Evolutionary conservation across 148 eudicot genomes (phyloP), one percentile per base, ranked within the genome.

Genomic region (Rheum nobile): DNA sequence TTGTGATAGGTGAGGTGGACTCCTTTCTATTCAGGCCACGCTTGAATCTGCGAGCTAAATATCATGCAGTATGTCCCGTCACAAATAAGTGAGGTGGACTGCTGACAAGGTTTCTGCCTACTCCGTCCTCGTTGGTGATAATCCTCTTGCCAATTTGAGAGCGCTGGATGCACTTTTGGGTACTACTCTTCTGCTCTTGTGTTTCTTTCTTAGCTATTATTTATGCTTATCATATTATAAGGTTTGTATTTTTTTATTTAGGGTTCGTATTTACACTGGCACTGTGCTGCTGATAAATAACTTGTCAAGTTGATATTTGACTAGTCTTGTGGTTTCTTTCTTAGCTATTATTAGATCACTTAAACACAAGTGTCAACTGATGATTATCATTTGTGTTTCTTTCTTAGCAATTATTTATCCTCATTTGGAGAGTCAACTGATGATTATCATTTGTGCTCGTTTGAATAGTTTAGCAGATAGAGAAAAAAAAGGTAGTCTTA

Each of bases 61-160:
- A 90, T 79, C 93, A 89, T 80, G 92, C 97, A 76, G 99, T 96
- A 92, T 77, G 99, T 86, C 42, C 46, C 19, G 19, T 39, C 29
- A 24, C 34, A 39, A 10, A 42, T 32, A n/a, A n/a, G n/a, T n/a
- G n/a, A n/a, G n/a, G n/a, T n/a, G n/a, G n/a, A n/a, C 91, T 52
- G 86, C 88, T 17, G 97, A 96, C 80, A 96, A 90, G 90, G 97
- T 96, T 26, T 96, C 97, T n/a, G 97, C 99, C 0, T 86, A 87
- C 76, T 86, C 95, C 6, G 97, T 96, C 19, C 78, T 96, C 86
- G 82, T 96, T 76, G 99, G 94, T 75, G 99, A 96, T 79, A 96
- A 92, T 76, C 91, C 99, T 0, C 78, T 90, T 74, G 97, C 97
- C 0, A 96, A 96, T 79, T 59, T 92, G 82, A 79, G 90, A 71